These are phyloP conservation scores for Dipteronia dyeriana DNA, from an alignment of 345 rosid species.

Conservation along the genomic window DNA sequence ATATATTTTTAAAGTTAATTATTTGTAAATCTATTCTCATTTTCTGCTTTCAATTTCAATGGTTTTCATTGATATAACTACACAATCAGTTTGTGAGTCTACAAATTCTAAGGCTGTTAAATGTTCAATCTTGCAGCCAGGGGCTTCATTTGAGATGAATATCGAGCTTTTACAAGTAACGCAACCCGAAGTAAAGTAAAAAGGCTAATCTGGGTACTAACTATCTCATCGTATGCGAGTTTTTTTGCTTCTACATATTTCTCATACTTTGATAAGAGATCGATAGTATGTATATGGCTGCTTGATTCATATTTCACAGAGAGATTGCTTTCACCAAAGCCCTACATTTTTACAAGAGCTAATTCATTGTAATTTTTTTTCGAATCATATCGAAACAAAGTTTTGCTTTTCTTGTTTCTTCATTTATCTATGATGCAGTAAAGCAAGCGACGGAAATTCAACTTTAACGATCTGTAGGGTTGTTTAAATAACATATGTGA, in stretches of 20 bases:
- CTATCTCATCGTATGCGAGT: not conserved
- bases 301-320: not conserved
- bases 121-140: constrained; percentile 61
- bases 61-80: too few relatives aligned
- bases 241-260: not conserved
- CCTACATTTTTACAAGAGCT: not conserved
- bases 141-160: constrained; percentile 70
- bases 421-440: not conserved
- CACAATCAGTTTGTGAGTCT: too few relatives aligned
- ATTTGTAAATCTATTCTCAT: too few relatives aligned
- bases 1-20: too few relatives aligned
- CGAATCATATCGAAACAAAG: not conserved
- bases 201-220: not conserved
- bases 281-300: not conserved
- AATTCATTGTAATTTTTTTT: not conserved
- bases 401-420: not conserved
- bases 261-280: too few relatives aligned
- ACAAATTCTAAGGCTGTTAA: not conserved
- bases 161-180: constrained; percentile 78
- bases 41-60: too few relatives aligned
- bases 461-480: not conserved
- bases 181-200: constrained; percentile 44
- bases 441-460: not conserved
- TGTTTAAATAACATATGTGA: not conserved
- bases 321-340: not conserved